These are phyloP conservation scores for Anethum foeniculum DNA, from an alignment of 140 eudicot species.

Conservation along the genomic window DNA sequence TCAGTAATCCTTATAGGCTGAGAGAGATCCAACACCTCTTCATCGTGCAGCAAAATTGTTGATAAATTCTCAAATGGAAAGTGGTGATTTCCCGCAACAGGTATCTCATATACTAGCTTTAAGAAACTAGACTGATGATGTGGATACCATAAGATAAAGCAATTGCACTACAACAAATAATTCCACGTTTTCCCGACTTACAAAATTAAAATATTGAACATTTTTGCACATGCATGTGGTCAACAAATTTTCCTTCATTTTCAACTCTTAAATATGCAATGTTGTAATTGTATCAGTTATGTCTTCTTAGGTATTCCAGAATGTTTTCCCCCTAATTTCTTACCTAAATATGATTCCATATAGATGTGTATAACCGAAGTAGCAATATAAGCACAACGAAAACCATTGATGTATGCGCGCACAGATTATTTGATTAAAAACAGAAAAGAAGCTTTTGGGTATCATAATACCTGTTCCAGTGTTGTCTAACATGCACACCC, in stretches of 20 bases:
- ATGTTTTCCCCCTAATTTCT: not conserved
- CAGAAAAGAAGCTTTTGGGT: not conserved
- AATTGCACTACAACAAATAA: not conserved
- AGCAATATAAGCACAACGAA: not conserved
- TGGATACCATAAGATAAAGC: not conserved
- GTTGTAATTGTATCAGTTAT: not conserved
- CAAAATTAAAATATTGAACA: not conserved
- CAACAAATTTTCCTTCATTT: not conserved
- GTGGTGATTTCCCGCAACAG: constrained; percentile 31
- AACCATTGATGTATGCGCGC: not conserved
- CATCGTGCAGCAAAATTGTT: constrained; percentile 20
- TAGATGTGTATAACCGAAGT: not conserved
- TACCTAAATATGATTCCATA: not conserved
- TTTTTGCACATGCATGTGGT: not conserved
- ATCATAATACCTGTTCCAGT: not conserved
- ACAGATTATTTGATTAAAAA: not conserved
- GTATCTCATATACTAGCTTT: constrained; percentile 2
- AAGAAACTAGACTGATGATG: not conserved
- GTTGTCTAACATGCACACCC: constrained; percentile 1
- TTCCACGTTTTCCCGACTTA: not conserved
- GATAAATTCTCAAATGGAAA: constrained; percentile 22
- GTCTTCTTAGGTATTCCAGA: not conserved
- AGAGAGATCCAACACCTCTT: constrained; percentile 23
- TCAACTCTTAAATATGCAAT: not conserved
- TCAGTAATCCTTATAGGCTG: constrained; percentile 6